A percentile compares a stretch with the other conserved stretches of the same genome.
Conservation (phyloP, 805 yeast species). For the Candida dendrica region DNA sequence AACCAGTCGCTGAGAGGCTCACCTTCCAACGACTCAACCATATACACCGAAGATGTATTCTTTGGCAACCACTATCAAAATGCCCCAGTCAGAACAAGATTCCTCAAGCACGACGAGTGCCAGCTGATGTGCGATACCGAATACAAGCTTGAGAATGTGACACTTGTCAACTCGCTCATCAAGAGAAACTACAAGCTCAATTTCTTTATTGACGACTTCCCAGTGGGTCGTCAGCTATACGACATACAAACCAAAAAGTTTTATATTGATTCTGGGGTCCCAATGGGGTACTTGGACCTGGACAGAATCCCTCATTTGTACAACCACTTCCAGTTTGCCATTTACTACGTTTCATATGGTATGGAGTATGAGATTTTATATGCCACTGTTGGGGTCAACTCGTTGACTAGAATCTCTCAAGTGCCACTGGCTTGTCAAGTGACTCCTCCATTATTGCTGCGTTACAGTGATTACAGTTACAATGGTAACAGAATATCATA, state of each 20-base stretch:
- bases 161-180: slow-evolving; percentile 20
- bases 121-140: slow-evolving; percentile 10
- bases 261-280: slow-evolving; percentile 21
- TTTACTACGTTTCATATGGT: slow-evolving; percentile 18
- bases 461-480: slow-evolving; percentile 15
- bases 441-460: slow-evolving; percentile 18
- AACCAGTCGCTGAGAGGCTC: slow-evolving; percentile 3
- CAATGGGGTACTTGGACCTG: slow-evolving; percentile 22
- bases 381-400: slow-evolving; percentile 19
- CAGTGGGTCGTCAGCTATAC: slow-evolving; percentile 22
- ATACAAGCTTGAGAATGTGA: slow-evolving; percentile 16
- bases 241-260: slow-evolving; percentile 20
- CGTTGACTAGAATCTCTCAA: slow-evolving; percentile 18
- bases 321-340: slow-evolving; percentile 24
- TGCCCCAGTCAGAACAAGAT: slow-evolving; percentile 17
- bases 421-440: slow-evolving; percentile 16
- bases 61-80: slow-evolving; percentile 11
- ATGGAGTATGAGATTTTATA: slow-evolving; percentile 18
- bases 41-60: slow-evolving; percentile 6
- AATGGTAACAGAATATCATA: slow-evolving; percentile 22
- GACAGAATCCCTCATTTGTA: slow-evolving; percentile 22
- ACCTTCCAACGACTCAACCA: not conserved
- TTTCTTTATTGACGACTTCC: slow-evolving; percentile 23
- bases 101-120: slow-evolving; percentile 10
- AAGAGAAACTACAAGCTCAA: slow-evolving; percentile 22